These are phyloP conservation scores for Drosera capensis DNA, from an alignment of 148 eudicot genomes.

Conservation along the genomic window DNA sequence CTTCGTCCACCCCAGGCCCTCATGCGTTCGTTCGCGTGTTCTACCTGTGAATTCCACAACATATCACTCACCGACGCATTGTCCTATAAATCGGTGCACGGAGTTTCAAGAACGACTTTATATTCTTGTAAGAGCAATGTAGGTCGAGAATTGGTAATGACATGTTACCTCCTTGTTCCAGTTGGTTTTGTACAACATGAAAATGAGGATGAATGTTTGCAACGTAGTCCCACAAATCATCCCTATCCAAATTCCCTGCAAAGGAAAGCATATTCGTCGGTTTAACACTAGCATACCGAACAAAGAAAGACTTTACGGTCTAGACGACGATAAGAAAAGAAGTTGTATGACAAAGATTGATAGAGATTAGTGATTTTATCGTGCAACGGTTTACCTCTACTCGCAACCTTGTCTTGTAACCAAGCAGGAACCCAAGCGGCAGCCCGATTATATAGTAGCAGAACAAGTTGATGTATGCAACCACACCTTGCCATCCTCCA, in stretches of 20 bases:
- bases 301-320: too few species aligned
- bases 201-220: conserved; percentile 62
- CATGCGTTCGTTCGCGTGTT: conserved; percentile 49
- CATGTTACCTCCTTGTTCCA: conserved; percentile 61
- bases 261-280: too few species aligned
- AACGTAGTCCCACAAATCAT: conserved; percentile 83
- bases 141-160: neutral
- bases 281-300: too few species aligned
- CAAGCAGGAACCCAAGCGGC: conserved; percentile 73
- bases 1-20: conserved; percentile 31
- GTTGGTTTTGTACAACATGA: conserved; percentile 62
- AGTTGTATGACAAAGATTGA: neutral
- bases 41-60: conserved; percentile 29
- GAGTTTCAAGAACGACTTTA: neutral
- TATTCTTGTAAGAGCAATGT: conserved; percentile 1
- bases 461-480: conserved; percentile 73
- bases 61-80: too few species aligned
- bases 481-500: conserved; percentile 94
- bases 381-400: conserved; percentile 43
- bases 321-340: too few species aligned
- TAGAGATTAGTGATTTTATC: neutral
- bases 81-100: neutral
- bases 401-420: conserved; percentile 57
- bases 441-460: conserved; percentile 79
- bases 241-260: conserved; percentile 94